A percentile compares a stretch with the other conserved stretches of the same genome.
These are phyloP conservation scores for Nitzschia putrida DNA, from an alignment of 108 stramenopile species.

Conservation along the genomic window DNA sequence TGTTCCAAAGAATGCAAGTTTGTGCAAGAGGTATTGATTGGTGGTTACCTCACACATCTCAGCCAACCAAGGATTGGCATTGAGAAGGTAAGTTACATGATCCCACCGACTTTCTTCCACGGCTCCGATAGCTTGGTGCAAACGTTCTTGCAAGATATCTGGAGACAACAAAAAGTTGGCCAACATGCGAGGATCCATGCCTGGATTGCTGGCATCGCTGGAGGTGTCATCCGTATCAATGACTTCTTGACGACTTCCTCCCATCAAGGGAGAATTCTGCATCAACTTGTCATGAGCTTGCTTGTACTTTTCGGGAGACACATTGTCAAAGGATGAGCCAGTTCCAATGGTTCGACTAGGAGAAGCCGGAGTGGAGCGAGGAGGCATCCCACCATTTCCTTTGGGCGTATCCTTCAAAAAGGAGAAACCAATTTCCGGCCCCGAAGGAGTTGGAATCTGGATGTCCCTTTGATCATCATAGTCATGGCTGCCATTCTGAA, in stretches of 20 bases:
- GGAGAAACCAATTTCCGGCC: not conserved
- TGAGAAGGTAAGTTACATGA: constrained; percentile 68
- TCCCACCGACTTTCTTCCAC: constrained; percentile 81
- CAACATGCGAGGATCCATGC: constrained; percentile 39
- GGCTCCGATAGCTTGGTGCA: constrained; percentile 75
- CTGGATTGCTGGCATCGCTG: constrained; percentile 49
- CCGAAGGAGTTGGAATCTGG: not conserved
- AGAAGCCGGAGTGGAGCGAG: constrained; percentile 3
- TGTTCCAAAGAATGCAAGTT: constrained; percentile 71
- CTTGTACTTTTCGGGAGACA: constrained; percentile 24
- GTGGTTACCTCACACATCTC: constrained; percentile 87
- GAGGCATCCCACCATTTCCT: not conserved
- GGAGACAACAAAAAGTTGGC: constrained; percentile 75
- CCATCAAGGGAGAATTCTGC: constrained; percentile 19
- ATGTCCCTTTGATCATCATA: not conserved
- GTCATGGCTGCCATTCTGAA: not conserved
- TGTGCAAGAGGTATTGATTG: constrained; percentile 78
- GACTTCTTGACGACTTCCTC: constrained; percentile 35
- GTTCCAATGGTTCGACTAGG: constrained; percentile 8
- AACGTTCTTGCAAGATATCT: constrained; percentile 73
- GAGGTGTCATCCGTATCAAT: constrained; percentile 78
- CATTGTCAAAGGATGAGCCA: not conserved
- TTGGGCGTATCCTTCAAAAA: not conserved
- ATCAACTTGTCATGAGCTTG: constrained; percentile 18
- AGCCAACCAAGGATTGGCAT: constrained; percentile 82